Conservation (phyloP, 106 monocot genomes). For the Dioscorea zingiberensis region DNA sequence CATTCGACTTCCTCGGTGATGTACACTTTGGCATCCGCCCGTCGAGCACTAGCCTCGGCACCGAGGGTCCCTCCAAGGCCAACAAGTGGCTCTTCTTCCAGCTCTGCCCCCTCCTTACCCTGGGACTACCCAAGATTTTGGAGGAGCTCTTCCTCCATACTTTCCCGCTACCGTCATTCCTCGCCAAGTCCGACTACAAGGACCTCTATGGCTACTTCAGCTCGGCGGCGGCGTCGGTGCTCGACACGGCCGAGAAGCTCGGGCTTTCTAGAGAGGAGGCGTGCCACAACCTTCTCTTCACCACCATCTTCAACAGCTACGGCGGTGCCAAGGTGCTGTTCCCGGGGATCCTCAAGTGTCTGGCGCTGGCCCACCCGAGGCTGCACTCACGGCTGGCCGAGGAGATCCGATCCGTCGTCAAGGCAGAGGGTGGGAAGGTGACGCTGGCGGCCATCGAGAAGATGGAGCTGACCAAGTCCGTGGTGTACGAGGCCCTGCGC, state of each 20-base stretch:
- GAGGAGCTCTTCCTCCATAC: conserved; percentile 54
- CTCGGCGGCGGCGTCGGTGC: conserved; percentile 14
- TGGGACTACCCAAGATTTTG: conserved; percentile 22
- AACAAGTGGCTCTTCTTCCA: conserved; percentile 33
- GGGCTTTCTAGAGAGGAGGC: conserved; percentile 47
- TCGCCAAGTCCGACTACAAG: conserved; percentile 26
- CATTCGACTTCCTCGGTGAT: conserved; percentile 38
- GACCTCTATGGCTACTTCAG: conserved; percentile 33
- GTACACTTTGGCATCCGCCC: conserved; percentile 24
- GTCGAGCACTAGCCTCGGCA: conserved; percentile 7
- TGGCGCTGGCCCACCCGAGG: conserved; percentile 4
- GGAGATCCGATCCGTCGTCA: conserved; percentile 26
- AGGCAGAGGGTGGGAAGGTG: conserved; percentile 18
- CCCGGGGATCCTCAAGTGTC: conserved; percentile 24
- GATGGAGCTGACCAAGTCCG: conserved; percentile 42
- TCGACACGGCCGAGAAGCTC: conserved; percentile 20
- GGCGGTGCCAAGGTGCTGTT: conserved; percentile 38
- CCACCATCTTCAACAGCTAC: conserved; percentile 37
- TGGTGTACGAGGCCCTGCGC: conserved; percentile 45
- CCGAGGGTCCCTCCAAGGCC: conserved; percentile 12
- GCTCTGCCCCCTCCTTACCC: conserved; percentile 33
- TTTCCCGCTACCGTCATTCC: conserved; percentile 29
- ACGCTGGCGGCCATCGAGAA: conserved; percentile 30
- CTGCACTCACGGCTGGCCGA: conserved; percentile 27
- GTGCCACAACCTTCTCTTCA: conserved; percentile 47